Base-by-base conservation (phyloP, 2,329 filamentous ascomycete species). In the Neofusicoccum sp. region DNA sequence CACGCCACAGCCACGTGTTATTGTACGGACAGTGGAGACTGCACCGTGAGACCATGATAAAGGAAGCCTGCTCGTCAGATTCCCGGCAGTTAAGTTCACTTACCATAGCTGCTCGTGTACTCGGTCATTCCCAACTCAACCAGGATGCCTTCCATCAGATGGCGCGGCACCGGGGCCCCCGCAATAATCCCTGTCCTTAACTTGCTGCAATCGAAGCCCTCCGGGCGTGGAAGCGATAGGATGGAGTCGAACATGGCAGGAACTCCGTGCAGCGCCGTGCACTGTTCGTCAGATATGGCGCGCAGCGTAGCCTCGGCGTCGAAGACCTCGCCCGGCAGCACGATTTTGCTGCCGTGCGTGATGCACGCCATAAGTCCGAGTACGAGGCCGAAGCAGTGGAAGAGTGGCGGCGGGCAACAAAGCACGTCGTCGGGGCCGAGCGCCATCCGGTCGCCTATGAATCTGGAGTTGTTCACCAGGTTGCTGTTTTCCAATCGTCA, bases 321-420 rank as follows among this genome's bases (percentile, higher is more conserved):
- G 68, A 93, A 93, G 0, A 87, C 85, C 67, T 91, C 88, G 64
- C 84, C 83, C 0, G 90, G 89, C 68, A 91, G 91, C 8, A 93
- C 85, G 54, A 92, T 86, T 72, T 88, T 89, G 40, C 84, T 85
- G 48, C 90, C 89, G 71, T 93, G 89, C 0, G 88, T 91, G 57
- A 92, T 75, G 44, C 85, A 81, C 1, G 89, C 86, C 60, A 93
- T 82, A 45, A 93, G 80, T 7, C 90, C 90, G 3, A 92, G 83
- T 1, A 93, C 89, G 6, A 93, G 83, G 1, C 90, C 90, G 70
- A 93, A 93, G 78, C 89, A 93, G 78, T 95, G 91, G 79, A 95
- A 95, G 3, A 95, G 81, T 0, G 91, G 90, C 0, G 90, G 90
- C 3, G 90, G 90, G 71, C 90, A 95, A 78, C 90, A 93, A 9